Evolutionary conservation across 495 filamentous ascomycete species (phyloP).

Genomic region (Lasiosphaeris hirsuta): DNA sequence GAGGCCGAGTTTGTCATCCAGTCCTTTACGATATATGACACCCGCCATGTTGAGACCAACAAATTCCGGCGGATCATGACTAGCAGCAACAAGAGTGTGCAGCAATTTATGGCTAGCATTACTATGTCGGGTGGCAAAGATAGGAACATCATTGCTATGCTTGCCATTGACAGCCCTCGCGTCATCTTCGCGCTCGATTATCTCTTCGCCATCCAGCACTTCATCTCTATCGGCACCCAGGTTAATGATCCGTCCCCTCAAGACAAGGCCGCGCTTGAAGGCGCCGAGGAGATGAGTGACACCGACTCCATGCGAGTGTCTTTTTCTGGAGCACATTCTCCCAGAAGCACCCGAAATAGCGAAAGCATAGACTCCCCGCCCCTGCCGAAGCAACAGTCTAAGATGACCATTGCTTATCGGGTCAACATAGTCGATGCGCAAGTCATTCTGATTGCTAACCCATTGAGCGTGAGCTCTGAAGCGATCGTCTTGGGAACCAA

Average conservation of each 20-base stretch:
- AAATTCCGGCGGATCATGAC: conserved; percentile 99
- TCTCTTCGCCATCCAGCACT: conserved; percentile 82
- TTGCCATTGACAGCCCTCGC: conserved; percentile 93
- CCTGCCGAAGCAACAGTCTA: conserved; percentile 34
- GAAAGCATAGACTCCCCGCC: not conserved
- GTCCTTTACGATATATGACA: conserved; percentile 92
- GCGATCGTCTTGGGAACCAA: conserved; percentile 95
- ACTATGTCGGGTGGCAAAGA: conserved; percentile 87
- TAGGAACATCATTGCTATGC: conserved; percentile 78
- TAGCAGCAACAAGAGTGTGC: conserved; percentile 84
- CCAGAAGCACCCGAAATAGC: conserved; percentile 17
- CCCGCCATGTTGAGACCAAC: conserved; percentile 77
- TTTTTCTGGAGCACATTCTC: conserved; percentile 28
- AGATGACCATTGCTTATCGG: conserved; percentile 80
- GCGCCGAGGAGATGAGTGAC: conserved; percentile 58
- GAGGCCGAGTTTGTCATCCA: conserved; percentile 93
- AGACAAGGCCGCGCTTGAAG: conserved; percentile 54
- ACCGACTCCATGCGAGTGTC: conserved; percentile 46
- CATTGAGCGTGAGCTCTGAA: conserved; percentile 81
- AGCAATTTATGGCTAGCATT: conserved; percentile 97
- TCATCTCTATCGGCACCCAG: conserved; percentile 65
- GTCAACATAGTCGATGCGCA: conserved; percentile 94
- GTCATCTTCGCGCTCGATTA: conserved; percentile 96
- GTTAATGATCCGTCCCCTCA: conserved; percentile 53
- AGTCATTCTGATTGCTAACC: conserved; percentile 92